Evolutionary conservation across 805 yeast species (phyloP).

Genomic region (Yarrowia sp.): DNA sequence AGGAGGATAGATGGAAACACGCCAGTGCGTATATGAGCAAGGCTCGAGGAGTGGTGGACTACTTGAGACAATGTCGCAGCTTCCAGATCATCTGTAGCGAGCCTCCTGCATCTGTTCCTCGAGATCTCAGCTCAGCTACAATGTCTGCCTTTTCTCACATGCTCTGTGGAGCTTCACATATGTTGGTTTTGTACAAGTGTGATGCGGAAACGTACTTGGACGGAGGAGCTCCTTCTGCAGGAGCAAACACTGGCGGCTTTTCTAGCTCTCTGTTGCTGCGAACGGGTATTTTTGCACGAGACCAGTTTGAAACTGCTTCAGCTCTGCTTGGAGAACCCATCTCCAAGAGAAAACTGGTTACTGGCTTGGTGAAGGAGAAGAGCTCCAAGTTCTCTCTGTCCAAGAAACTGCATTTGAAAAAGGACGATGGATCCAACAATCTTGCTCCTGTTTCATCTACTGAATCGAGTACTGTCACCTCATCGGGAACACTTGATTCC

Average conservation of each 20-base stretch:
- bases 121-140: conserved; percentile 32
- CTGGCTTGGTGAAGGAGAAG: neutral
- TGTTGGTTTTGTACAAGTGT: conserved; percentile 35
- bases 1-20: conserved; percentile 32
- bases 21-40: conserved; percentile 35
- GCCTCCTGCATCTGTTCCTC: conserved; percentile 33
- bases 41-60: conserved; percentile 34
- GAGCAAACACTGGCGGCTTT: neutral
- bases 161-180: conserved; percentile 37
- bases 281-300: conserved; percentile 38
- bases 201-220: conserved; percentile 28
- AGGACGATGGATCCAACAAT: neutral
- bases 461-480: neutral
- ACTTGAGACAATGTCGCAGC: conserved; percentile 30
- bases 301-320: conserved; percentile 36
- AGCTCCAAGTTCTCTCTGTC: conserved; percentile 11
- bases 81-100: conserved; percentile 21
- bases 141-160: conserved; percentile 29
- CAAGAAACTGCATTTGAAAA: neutral
- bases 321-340: conserved; percentile 30
- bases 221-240: conserved; percentile 1
- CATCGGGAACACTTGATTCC: neutral
- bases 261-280: conserved; percentile 34
- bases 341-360: neutral
- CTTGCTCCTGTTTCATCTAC: neutral